phyloP scores from a whole-genome alignment of 148 eudicot genomes.

The Arctostaphylos glauca region DNA sequence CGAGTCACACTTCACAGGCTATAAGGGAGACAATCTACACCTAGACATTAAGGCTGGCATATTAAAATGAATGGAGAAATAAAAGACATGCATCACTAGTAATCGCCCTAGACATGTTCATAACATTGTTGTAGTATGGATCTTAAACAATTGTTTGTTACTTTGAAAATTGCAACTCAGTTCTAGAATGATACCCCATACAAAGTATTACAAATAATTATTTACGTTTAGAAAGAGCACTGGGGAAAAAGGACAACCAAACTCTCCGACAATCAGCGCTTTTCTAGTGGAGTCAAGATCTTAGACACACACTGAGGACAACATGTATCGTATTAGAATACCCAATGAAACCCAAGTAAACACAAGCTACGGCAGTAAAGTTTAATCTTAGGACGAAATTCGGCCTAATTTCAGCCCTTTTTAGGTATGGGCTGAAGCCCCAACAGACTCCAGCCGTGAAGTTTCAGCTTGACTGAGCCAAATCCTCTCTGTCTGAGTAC shows the following conservation, averaged over 20 bases:
- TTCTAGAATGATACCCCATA: neutral
- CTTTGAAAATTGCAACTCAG: neutral
- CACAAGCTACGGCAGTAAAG: neutral
- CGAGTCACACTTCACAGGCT: neutral
- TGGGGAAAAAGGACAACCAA: too few species aligned
- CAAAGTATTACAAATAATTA: neutral
- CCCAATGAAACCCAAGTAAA: conserved; percentile 1
- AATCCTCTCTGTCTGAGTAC: neutral
- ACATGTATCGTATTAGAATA: neutral
- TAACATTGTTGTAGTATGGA: neutral
- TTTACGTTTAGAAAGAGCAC: neutral
- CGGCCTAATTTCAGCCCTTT: neutral
- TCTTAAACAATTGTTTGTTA: neutral
- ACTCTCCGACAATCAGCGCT: neutral
- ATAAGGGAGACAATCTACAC: neutral
- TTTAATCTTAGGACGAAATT: too few species aligned
- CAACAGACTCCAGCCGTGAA: neutral
- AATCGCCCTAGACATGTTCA: neutral
- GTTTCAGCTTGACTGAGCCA: neutral
- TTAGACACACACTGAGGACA: neutral
- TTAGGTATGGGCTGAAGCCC: neutral
- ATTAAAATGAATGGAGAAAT: neutral
- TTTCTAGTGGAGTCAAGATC: neutral
- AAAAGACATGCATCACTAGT: neutral
- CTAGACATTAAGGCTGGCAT: neutral